These are phyloP conservation scores for Cercospora sojina DNA, from an alignment of 2,329 filamentous ascomycete species.

Conservation along the genomic window DNA sequence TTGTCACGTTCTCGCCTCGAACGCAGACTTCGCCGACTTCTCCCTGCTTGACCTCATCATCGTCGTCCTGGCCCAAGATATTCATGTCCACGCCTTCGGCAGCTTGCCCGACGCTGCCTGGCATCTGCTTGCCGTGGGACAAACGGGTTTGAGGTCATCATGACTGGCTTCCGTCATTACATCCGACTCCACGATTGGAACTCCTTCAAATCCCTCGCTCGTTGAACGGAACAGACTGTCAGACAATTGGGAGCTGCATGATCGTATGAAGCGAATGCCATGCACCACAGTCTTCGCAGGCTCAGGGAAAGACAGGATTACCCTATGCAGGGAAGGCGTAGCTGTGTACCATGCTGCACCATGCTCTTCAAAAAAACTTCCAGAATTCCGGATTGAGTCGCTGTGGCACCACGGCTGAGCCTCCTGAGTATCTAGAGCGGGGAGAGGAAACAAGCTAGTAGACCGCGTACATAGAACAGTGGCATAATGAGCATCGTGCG, in stretches of 20 bases:
- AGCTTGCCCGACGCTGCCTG: not conserved
- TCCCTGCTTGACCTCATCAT: not conserved
- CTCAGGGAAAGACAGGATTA: not conserved
- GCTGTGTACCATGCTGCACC: not conserved
- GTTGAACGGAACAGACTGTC: not conserved
- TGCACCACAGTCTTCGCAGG: not conserved
- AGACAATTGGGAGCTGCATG: not conserved
- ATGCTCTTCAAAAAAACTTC: not conserved
- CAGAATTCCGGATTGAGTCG: not conserved
- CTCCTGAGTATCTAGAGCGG: not conserved
- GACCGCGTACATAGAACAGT: constrained; percentile 82
- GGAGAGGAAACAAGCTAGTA: constrained; percentile 62
- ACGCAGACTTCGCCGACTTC: not conserved
- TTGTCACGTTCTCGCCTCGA: not conserved
- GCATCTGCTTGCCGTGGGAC: not conserved
- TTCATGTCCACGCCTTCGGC: not conserved
- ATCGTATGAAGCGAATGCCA: not conserved
- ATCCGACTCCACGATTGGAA: not conserved
- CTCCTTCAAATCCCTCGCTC: not conserved
- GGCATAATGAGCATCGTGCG: constrained; percentile 87
- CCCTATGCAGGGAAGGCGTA: not conserved
- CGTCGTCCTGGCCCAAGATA: not conserved
- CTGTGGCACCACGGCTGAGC: not conserved
- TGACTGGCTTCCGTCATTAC: not conserved
- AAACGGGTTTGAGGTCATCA: not conserved